Evolutionary conservation across 2,329 filamentous ascomycete species (phyloP), one percentile per base, ranked within the genome.

Genomic region (Stachybotrys chlorohalonatus): DNA sequence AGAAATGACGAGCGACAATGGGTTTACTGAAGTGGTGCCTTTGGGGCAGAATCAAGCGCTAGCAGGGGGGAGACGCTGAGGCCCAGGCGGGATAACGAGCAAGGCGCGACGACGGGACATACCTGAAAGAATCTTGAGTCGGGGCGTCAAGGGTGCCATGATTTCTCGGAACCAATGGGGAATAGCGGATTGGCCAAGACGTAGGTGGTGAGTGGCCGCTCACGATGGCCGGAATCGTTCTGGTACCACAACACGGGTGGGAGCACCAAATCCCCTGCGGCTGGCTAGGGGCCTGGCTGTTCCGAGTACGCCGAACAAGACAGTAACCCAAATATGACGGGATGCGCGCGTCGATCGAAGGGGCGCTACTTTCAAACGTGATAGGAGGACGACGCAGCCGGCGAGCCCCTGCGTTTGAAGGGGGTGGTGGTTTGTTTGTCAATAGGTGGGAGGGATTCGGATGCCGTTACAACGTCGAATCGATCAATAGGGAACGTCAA

Each of bases 81-180:
- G 36, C 36, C 9, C 36, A 13, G 36, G 36, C 36, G 36, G 36
- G 36, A 42, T 42, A 42, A 42, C 36, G 36, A 42, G 4, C 24
- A 42, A 13, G 36, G 36, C 13, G 36, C 61, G 64, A 61, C 62
- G 58, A 64, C 65, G 63, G 65, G 64, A 78, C 80, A 72, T 72
- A 83, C 80, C 80, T 78, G 79, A 81, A 68, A 82, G 75, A 71
- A 81, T 75, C 74, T 77, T 82, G 70, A 79, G 75, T 72, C 79
- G 79, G 71, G 80, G 79, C 70, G 79, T 74, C 69, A 76, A 73
- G 70, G 80, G 79, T 72, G 79, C 79, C 80, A 83, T 83, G 70
- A 70, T 76, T 69, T 69, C 66, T 61, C 58, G 56, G 60, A 59
- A 61, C 59, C 63, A 61, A 70, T 62, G 57, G 56, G 68, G 68